phyloP scores from a whole-genome alignment of 805 yeast species.

The Ogataea salicorniae region DNA sequence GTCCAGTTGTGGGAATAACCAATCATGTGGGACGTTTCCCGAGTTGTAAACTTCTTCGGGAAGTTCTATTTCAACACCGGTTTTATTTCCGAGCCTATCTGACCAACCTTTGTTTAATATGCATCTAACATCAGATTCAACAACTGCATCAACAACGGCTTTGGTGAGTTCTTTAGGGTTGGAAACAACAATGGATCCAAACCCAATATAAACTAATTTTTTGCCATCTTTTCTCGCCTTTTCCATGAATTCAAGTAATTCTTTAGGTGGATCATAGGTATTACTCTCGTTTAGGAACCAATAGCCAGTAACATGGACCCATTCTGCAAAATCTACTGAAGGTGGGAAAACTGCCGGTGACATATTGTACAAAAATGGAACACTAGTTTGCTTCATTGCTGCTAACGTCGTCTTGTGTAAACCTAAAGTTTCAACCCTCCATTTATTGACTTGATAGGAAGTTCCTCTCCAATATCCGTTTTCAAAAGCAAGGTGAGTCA shows the following conservation, averaged over 20 bases:
- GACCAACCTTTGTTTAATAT: slow-evolving; percentile 95
- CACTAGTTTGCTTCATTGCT: slow-evolving; percentile 65
- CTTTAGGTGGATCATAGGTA: slow-evolving; percentile 55
- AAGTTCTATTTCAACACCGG: slow-evolving; percentile 39
- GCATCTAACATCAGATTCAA: slow-evolving; percentile 77
- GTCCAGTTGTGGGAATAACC: slow-evolving; percentile 86
- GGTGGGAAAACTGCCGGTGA: slow-evolving; percentile 90
- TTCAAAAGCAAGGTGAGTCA: slow-evolving; percentile 91
- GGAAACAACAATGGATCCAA: slow-evolving; percentile 90
- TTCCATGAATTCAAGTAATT: slow-evolving; percentile 52
- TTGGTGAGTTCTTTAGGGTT: slow-evolving; percentile 74
- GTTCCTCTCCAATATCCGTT: slow-evolving; percentile 92
- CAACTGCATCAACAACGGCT: slow-evolving; percentile 75
- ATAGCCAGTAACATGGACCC: slow-evolving; percentile 95
- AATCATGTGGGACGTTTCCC: slow-evolving; percentile 84
- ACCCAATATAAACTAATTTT: slow-evolving; percentile 86
- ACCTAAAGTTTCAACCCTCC: slow-evolving; percentile 69
- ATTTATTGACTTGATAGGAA: slow-evolving; percentile 76
- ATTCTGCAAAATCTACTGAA: slow-evolving; percentile 86
- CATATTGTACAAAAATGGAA: slow-evolving; percentile 85
- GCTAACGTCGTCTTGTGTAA: slow-evolving; percentile 67
- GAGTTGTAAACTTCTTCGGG: slow-evolving; percentile 67
- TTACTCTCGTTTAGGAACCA: slow-evolving; percentile 72
- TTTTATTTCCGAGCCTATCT: slow-evolving; percentile 48
- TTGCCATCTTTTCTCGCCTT: slow-evolving; percentile 56